Percentiles rank a stretch among this genome's conserved stretches.
These are phyloP conservation scores for Metschnikowia kunwiensis DNA, from an alignment of 805 yeast genomes.

Conservation along the genomic window DNA sequence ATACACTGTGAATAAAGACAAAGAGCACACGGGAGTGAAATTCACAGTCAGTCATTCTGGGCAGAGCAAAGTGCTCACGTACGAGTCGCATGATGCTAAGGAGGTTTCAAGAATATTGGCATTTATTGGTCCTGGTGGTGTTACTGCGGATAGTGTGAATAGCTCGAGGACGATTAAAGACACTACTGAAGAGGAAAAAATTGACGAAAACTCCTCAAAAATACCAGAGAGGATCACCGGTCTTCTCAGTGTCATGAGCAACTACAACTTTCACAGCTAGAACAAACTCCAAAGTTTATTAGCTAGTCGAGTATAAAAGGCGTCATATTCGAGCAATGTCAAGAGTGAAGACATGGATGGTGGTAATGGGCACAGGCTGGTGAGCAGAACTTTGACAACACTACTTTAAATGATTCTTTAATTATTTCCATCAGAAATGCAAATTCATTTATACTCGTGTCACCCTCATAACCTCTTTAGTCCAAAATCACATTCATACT, in stretches of 20 bases:
- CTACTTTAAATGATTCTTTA: too few species aligned
- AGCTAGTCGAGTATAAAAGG: too few species aligned
- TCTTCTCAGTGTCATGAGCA: slow-evolving; percentile 41
- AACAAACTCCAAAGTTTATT: too few species aligned
- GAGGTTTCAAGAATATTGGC: slow-evolving; percentile 72
- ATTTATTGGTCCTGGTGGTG: slow-evolving; percentile 70
- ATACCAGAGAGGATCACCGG: slow-evolving; percentile 27
- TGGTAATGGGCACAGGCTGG: too few species aligned
- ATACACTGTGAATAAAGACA: slow-evolving; percentile 28
- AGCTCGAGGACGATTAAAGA: slow-evolving; percentile 27
- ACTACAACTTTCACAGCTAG: slow-evolving; percentile 25
- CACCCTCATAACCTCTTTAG: too few species aligned
- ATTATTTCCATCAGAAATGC: too few species aligned
- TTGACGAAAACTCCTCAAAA: slow-evolving; percentile 7
- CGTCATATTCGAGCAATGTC: too few species aligned
- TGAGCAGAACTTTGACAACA: too few species aligned
- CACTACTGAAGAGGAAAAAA: slow-evolving; percentile 10
- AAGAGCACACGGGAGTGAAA: slow-evolving; percentile 30
- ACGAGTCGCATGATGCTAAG: slow-evolving; percentile 58
- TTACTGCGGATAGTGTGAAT: slow-evolving; percentile 20
- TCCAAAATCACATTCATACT: too few species aligned
- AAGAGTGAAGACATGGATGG: too few species aligned
- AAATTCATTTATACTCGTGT: too few species aligned
- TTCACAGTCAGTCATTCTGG: slow-evolving; percentile 67
- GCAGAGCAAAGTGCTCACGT: slow-evolving; percentile 58